Conservation (phyloP, 192 early-diverging fungal genomes). For the Coemansia sp. region DNA sequence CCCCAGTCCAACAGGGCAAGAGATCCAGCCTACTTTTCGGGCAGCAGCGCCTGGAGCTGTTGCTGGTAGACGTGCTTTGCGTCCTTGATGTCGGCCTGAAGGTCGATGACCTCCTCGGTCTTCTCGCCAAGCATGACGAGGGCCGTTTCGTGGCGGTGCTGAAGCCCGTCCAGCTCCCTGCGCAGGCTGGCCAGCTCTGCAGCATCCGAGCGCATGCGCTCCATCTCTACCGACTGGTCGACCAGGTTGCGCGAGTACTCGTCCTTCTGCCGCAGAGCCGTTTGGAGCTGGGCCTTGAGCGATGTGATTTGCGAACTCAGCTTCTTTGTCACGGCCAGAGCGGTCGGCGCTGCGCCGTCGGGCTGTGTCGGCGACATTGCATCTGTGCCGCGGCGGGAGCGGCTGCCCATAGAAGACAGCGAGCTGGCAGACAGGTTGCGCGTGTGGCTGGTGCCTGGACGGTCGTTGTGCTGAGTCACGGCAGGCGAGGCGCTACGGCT, state of each 20-base stretch:
- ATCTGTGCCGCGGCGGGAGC: slow-evolving; percentile 29
- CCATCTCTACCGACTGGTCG: slow-evolving; percentile 58
- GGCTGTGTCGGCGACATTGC: neutral
- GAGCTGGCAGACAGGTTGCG: slow-evolving; percentile 27
- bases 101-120: slow-evolving; percentile 78
- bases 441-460: slow-evolving; percentile 4
- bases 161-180: slow-evolving; percentile 53
- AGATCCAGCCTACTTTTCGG: no score
- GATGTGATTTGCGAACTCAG: slow-evolving; percentile 39
- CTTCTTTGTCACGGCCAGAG: slow-evolving; percentile 18
- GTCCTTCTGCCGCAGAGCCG: slow-evolving; percentile 35
- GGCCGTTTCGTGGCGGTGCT: slow-evolving; percentile 56
- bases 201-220: slow-evolving; percentile 42
- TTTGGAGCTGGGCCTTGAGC: slow-evolving; percentile 43
- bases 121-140: slow-evolving; percentile 86
- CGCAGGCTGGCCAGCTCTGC: slow-evolving; percentile 25
- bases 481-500: neutral
- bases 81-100: slow-evolving; percentile 69
- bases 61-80: slow-evolving; percentile 69
- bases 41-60: slow-evolving; percentile 57
- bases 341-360: neutral
- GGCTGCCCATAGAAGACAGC: slow-evolving; percentile 24
- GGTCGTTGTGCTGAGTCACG: neutral
- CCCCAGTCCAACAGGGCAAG: no score
- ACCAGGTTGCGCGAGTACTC: slow-evolving; percentile 51